These are phyloP conservation scores for Dothideomycetidae sp. DNA, from an alignment of 2,329 filamentous ascomycete species.

Conservation along the genomic window DNA sequence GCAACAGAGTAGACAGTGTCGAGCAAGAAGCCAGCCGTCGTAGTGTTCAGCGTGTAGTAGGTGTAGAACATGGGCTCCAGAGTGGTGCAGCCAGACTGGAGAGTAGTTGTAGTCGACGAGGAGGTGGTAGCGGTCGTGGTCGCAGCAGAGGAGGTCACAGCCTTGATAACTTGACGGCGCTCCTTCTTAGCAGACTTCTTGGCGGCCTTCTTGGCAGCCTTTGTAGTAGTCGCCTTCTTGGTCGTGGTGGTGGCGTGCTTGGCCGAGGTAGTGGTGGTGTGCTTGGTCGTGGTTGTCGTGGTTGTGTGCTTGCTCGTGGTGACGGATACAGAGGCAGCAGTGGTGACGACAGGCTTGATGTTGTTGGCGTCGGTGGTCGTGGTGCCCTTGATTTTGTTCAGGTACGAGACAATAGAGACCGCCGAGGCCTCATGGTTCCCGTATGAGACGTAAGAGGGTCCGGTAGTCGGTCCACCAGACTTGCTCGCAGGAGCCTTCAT, in stretches of 20 bases:
- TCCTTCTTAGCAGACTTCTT: neutral
- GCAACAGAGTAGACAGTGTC: constrained; percentile 7
- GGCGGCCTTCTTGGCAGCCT: neutral
- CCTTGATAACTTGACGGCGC: neutral
- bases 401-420: no score
- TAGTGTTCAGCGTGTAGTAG: constrained; percentile 9
- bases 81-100: neutral
- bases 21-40: constrained; percentile 9
- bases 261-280: constrained; percentile 1
- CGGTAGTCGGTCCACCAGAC: no score
- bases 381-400: neutral
- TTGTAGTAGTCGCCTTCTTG: constrained; percentile 5
- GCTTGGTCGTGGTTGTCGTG: constrained; percentile 5
- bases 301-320: neutral
- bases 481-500: no score
- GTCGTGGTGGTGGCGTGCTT: constrained; percentile 4
- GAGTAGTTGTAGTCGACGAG: no score
- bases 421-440: no score
- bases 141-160: neutral
- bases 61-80: neutral
- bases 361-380: neutral
- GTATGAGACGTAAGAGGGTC: no score
- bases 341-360: neutral
- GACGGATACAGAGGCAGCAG: neutral
- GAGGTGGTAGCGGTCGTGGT: neutral